Evolutionary conservation across 2,329 filamentous ascomycete species (phyloP), one percentile per base, ranked within the genome.

Genomic region (Pseudofabraea citricarpa): DNA sequence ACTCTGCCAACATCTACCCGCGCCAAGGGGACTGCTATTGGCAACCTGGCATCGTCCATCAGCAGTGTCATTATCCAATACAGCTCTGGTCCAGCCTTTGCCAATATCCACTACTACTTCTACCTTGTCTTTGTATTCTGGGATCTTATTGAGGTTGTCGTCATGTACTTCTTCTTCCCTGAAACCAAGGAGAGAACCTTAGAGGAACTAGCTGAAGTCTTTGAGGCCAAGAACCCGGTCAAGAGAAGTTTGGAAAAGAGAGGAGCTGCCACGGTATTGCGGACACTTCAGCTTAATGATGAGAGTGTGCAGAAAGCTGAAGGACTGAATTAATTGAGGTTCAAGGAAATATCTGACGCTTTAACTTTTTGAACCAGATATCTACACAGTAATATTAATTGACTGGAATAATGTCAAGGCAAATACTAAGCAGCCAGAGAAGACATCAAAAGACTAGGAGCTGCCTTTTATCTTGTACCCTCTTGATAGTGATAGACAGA

Each of bases 121-220:
- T 56, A 58, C 13, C 37, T 56, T 3, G 57, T 67, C 27, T 61
- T 59, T 44, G 58, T 58, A 5, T 49, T 50, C 26, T 62, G 57
- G 59, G 54, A 60, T 47, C 43, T 55, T 7, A 35, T 62, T 20
- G 50, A 65, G 27, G 46, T 44, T 5, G 42, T 69, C 3, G 77
- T 72, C 55, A 68, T 75, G 5, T 76, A 67, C 54, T 71, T 73
- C 52, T 72, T 66, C 44, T 63, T 78, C 5, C 75, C 75, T 0
- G 75, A 79, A 54, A 79, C 75, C 3, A 79, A 77, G 56, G 72
- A 72, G 22, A 63, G 72, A 12, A 73, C 72, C 2, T 63, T 78
- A 5, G 75, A 79, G 53, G 71, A 72, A 33, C 71, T 78, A 62
- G 73, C 77, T 45, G 65, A 66, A 5, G 64, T 78, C 3, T 79